Evolutionary conservation across 495 filamentous ascomycete genomes (phyloP).

Genomic region (Penicillium alfredii): DNA sequence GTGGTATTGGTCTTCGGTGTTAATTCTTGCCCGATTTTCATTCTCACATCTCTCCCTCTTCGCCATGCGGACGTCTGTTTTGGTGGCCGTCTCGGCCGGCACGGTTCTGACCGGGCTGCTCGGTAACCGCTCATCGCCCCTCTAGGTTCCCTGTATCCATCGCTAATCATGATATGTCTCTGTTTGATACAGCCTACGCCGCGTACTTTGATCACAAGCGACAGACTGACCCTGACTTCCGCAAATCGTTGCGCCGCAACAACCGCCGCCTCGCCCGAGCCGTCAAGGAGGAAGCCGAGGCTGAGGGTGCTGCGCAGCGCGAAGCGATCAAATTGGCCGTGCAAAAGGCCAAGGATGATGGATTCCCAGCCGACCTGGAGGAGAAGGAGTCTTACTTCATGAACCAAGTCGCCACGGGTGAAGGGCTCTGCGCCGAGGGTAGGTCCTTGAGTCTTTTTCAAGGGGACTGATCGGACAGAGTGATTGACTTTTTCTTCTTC

Average conservation of each 20-base stretch:
- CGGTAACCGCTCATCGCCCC: constrained; percentile 45
- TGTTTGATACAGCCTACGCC: constrained; percentile 54
- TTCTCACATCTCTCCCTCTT: constrained; percentile 15
- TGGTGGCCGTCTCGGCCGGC: constrained; percentile 68
- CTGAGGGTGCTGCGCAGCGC: constrained; percentile 60
- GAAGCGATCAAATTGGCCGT: constrained; percentile 65
- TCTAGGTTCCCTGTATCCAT: constrained; percentile 5
- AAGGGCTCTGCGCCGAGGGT: constrained; percentile 69
- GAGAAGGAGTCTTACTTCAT: constrained; percentile 94
- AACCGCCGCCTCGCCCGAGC: constrained; percentile 67
- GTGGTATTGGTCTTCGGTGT: too few species aligned
- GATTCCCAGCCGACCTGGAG: constrained; percentile 83
- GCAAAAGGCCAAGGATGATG: constrained; percentile 75
- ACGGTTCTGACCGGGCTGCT: constrained; percentile 68
- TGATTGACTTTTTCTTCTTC: too few species aligned
- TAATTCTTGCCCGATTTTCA: too few species aligned
- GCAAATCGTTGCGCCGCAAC: constrained; percentile 76
- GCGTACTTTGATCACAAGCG: constrained; percentile 94
- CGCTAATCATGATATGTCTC: constrained; percentile 1
- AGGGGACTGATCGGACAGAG: too few species aligned
- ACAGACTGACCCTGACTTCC: constrained; percentile 79
- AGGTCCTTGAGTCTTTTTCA: constrained; percentile 27
- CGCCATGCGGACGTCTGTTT: constrained; percentile 60
- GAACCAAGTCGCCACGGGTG: constrained; percentile 83
- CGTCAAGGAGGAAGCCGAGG: constrained; percentile 71